phyloP scores from a whole-genome alignment of 192 early-diverging fungal genomes.

The Chytriomyces hyalinus region DNA sequence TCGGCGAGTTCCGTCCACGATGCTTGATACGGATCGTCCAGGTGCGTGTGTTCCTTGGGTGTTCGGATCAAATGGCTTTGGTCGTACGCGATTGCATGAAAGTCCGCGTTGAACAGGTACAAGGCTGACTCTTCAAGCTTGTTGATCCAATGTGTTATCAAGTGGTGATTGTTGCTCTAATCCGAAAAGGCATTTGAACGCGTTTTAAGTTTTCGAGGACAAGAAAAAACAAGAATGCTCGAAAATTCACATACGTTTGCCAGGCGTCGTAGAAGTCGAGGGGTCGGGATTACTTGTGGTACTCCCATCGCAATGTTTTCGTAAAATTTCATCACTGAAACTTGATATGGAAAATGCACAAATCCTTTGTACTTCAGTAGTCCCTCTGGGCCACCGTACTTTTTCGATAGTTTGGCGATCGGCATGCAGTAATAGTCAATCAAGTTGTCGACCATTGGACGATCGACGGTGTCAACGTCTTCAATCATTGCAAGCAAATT shows the following conservation, averaged over 20 bases:
- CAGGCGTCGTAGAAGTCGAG: constrained; percentile 2
- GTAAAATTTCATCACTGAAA: constrained; percentile 37
- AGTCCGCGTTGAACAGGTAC: not conserved
- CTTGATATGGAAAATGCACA: constrained; percentile 34
- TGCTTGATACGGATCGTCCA: not conserved
- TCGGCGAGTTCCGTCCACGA: constrained; percentile 19
- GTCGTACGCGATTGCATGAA: not conserved
- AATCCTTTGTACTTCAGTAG: constrained; percentile 32
- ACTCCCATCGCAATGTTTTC: constrained; percentile 38
- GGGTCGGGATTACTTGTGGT: constrained; percentile 32
- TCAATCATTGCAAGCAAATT: not conserved
- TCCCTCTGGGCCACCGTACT: constrained; percentile 26
- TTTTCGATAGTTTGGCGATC: constrained; percentile 6
- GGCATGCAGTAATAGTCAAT: constrained; percentile 25
- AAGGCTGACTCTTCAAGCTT: constrained; percentile 19
- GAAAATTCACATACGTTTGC: constrained; percentile 1
- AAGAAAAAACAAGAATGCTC: not conserved
- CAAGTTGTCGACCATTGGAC: constrained; percentile 9
- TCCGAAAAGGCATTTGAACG: not conserved
- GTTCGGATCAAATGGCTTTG: not conserved
- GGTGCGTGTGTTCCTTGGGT: not conserved
- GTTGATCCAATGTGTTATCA: constrained; percentile 11
- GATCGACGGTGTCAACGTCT: not conserved
- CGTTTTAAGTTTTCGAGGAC: not conserved
- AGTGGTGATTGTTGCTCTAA: constrained; percentile 31